phyloP scores from a whole-genome alignment of 2,329 filamentous ascomycete species.

The Simplicillium aogashimaense region DNA sequence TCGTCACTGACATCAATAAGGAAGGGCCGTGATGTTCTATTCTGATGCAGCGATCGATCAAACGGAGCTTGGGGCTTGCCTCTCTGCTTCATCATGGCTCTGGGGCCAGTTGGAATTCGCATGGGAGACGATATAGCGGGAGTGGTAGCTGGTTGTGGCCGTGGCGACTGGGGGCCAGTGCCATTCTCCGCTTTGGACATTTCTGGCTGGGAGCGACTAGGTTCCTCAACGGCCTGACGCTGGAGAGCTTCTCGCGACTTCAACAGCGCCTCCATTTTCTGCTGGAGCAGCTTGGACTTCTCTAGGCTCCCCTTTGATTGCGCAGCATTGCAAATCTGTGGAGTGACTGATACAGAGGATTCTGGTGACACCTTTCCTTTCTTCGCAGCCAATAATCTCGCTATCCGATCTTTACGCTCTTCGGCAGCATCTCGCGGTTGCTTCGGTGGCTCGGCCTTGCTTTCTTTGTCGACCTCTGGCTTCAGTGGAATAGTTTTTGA shows the following conservation, averaged over 20 bases:
- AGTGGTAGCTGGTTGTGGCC: conserved; percentile 3
- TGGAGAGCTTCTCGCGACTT: conserved; percentile 39
- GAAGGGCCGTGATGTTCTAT: conserved; percentile 49
- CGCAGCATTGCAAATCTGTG: conserved; percentile 14
- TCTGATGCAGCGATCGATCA: conserved; percentile 56
- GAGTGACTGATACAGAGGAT: conserved; percentile 5
- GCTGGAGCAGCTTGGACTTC: conserved; percentile 63
- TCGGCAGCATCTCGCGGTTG: conserved; percentile 44
- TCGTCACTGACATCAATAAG: conserved; percentile 80
- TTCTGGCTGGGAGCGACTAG: conserved; percentile 3
- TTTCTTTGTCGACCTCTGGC: conserved; percentile 43
- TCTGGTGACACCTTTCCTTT: conserved; percentile 36
- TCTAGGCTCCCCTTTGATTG: conserved; percentile 45
- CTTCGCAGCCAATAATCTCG: conserved; percentile 65
- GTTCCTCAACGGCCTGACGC: conserved; percentile 2
- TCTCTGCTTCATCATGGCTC: too few species aligned
- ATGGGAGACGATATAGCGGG: conserved; percentile 3
- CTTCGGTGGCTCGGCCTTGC: conserved; percentile 68
- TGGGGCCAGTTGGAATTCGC: too few species aligned
- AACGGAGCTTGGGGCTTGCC: conserved; percentile 11
- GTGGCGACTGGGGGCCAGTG: not conserved
- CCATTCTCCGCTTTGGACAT: conserved; percentile 2
- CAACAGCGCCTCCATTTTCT: conserved; percentile 69
- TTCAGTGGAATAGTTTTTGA: not conserved
- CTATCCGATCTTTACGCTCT: conserved; percentile 68